These are phyloP conservation scores for Aleurites moluccanus DNA, from an alignment of 441 rosid species.

Conservation along the genomic window DNA sequence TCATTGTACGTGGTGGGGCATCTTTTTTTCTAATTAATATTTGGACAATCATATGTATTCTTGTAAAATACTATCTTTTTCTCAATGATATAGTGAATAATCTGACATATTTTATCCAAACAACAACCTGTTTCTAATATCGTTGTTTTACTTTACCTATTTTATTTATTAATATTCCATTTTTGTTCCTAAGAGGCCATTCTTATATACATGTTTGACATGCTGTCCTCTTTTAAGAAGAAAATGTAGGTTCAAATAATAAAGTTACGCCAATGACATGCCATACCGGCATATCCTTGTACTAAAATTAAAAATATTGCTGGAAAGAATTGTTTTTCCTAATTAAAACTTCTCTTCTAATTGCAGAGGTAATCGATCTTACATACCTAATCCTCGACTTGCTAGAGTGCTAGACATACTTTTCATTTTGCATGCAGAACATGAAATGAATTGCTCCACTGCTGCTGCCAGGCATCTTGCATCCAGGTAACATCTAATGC, in stretches of 20 bases:
- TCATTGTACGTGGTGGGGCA: slow-evolving; percentile 55
- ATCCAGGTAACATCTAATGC: slow-evolving; percentile 58
- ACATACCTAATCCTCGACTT: slow-evolving; percentile 89
- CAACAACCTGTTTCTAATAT: neutral
- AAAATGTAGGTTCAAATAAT: neutral
- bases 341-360: slow-evolving; percentile 17
- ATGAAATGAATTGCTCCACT: slow-evolving; percentile 98
- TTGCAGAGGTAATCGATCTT: slow-evolving; percentile 85
- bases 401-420: slow-evolving; percentile 89
- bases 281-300: neutral
- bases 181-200: slow-evolving; percentile 10
- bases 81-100: neutral
- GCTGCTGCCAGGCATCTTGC: slow-evolving; percentile 99
- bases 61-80: slow-evolving; percentile 10
- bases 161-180: neutral
- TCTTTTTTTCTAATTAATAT: slow-evolving; percentile 8
- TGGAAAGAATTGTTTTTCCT: slow-evolving; percentile 5
- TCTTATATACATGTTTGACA: neutral
- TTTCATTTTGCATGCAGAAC: slow-evolving; percentile 95
- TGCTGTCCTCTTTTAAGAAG: neutral
- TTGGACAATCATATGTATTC: neutral
- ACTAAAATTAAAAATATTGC: neutral
- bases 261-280: slow-evolving; percentile 3
- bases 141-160: neutral
- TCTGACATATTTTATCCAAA: neutral